phyloP scores from a whole-genome alignment of 441 rosid species.

The Gossypium lobatum region DNA sequence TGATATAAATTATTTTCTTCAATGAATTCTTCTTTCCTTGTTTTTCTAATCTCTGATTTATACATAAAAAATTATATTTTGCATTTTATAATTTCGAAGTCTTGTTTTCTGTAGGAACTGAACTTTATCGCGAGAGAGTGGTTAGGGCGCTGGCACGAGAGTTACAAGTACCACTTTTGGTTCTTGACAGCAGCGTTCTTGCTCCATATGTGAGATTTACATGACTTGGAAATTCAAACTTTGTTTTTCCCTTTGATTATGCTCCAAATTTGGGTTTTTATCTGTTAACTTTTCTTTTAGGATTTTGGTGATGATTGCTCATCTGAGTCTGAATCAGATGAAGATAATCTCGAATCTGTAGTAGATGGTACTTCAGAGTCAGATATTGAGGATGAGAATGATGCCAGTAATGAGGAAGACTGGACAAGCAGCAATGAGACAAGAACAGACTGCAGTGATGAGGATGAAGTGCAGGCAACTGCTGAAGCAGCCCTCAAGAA shows the following conservation, averaged over 20 bases:
- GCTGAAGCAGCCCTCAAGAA: constrained; percentile 79
- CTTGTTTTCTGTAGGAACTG: constrained; percentile 56
- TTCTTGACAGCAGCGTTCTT: constrained; percentile 86
- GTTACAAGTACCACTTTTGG: constrained; percentile 74
- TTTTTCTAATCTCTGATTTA: neutral
- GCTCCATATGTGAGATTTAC: constrained; percentile 82
- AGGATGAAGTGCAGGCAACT: constrained; percentile 55
- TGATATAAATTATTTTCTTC: neutral
- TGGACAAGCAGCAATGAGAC: constrained; percentile 60
- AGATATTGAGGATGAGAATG: constrained; percentile 77
- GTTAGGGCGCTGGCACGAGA: constrained; percentile 89
- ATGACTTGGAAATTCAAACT: constrained; percentile 8
- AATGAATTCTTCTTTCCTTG: neutral
- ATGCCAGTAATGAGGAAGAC: constrained; percentile 68
- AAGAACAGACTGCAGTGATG: constrained; percentile 65
- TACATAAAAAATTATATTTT: constrained; percentile 8
- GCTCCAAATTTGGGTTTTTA: constrained; percentile 8
- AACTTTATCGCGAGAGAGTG: constrained; percentile 88
- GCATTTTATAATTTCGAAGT: constrained; percentile 10
- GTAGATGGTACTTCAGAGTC: constrained; percentile 76
- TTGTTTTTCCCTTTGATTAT: constrained; percentile 8
- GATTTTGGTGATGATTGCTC: constrained; percentile 66
- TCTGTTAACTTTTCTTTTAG: constrained; percentile 36
- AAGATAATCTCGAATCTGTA: constrained; percentile 46
- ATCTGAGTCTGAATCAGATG: constrained; percentile 66